Percentiles rank a stretch among this genome's conserved stretches.
phyloP scores from a whole-genome alignment of 2,329 filamentous ascomycete species.

The Apiospora pterosperma region DNA sequence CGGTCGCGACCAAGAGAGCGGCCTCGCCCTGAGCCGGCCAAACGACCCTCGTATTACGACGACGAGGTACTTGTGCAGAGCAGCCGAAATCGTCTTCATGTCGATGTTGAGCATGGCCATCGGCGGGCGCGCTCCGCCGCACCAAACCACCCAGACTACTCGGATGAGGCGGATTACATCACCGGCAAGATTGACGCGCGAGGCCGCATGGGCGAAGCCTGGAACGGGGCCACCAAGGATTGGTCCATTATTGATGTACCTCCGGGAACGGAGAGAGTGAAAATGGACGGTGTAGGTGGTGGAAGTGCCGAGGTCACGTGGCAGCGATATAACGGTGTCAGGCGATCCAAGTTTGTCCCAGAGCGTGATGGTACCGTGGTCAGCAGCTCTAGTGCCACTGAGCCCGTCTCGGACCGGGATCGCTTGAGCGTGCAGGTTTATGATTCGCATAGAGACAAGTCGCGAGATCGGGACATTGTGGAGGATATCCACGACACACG shows the following conservation, averaged over 20 bases:
- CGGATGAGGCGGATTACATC: constrained; percentile 64
- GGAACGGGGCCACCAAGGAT: constrained; percentile 68
- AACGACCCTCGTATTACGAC: constrained; percentile 29
- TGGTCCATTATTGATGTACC: constrained; percentile 85
- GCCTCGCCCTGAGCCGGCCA: constrained; percentile 33
- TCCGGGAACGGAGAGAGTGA: constrained; percentile 77
- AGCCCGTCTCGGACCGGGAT: constrained; percentile 26
- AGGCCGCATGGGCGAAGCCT: constrained; percentile 69
- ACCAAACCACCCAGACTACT: constrained; percentile 46
- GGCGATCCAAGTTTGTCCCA: constrained; percentile 69
- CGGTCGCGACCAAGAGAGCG: constrained; percentile 15
- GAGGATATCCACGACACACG: constrained; percentile 53
- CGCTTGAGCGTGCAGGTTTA: constrained; percentile 44
- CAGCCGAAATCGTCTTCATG: constrained; percentile 46
- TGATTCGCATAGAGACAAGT: constrained; percentile 28
- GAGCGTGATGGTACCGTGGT: constrained; percentile 56
- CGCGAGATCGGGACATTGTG: constrained; percentile 35
- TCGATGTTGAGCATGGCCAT: constrained; percentile 33
- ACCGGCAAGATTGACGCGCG: constrained; percentile 54
- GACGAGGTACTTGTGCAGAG: constrained; percentile 65
- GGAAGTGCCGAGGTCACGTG: constrained; percentile 74
- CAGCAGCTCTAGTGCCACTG: constrained; percentile 29
- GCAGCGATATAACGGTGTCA: constrained; percentile 75
- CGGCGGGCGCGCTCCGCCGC: constrained; percentile 52
- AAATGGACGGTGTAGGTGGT: constrained; percentile 75